phyloP scores from a whole-genome alignment of 1,284 basidiomycete genomes.

The Schizophyllum amplum region DNA sequence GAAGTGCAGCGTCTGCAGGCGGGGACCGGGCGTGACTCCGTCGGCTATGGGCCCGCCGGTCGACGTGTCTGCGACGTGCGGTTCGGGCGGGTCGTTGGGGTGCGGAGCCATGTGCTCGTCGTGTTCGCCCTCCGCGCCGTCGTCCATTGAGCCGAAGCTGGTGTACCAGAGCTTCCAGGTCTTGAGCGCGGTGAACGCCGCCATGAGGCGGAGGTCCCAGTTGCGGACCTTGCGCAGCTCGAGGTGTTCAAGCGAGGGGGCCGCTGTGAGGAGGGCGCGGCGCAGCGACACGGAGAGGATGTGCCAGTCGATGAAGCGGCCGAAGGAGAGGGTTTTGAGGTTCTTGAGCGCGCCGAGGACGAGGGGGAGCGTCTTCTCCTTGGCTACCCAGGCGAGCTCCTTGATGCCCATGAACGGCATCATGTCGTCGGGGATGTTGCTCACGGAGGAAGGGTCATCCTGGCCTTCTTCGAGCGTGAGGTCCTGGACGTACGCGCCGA shows the following conservation, averaged over 20 bases:
- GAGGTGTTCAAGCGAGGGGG: background rate
- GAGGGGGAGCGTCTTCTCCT: background rate
- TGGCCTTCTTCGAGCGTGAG: constrained; percentile 3
- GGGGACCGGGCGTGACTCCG: background rate
- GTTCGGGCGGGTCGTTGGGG: background rate
- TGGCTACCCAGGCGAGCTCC: background rate
- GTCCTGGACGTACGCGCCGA: constrained; percentile 3
- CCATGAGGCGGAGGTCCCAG: background rate
- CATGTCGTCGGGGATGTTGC: background rate
- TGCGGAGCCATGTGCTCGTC: background rate
- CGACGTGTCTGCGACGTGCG: background rate
- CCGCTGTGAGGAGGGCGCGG: background rate
- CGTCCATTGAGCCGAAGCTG: background rate
- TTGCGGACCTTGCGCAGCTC: background rate
- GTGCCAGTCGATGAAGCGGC: background rate
- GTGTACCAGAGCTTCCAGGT: background rate
- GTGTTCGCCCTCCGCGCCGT: background rate
- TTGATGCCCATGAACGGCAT: background rate
- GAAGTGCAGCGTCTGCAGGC: background rate
- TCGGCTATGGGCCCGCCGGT: background rate
- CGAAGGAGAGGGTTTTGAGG: background rate
- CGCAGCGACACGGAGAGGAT: background rate
- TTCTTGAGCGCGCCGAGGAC: background rate
- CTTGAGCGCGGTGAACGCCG: background rate
- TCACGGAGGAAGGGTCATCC: background rate